Base-by-base conservation (phyloP, 305 asterid species). In the Fraxinus ornus region DNA sequence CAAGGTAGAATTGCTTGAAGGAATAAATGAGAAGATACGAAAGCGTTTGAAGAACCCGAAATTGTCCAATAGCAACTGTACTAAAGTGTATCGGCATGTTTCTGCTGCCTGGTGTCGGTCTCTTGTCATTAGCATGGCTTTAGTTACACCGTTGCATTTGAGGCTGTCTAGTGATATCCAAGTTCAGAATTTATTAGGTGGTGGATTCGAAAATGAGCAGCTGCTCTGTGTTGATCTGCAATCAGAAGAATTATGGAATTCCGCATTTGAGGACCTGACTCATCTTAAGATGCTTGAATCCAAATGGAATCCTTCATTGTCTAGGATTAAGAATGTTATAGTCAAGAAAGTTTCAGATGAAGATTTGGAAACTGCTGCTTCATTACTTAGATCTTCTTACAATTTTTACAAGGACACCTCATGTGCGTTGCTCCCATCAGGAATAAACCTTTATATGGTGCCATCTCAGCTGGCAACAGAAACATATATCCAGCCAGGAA, bases 51-150 rank as follows among this genome's bases (percentile, higher is more conserved):
- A 96, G 97, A 96, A 96, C 90, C 98, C 98, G 44, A 94, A 96
- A 88, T 84, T 94, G 90, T 92, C 99, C 3, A 94, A 90, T 79
- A 90, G 97, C 82, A 88, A 87, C 90, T 88, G 87, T 28, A 92
- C 97, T 41, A 93, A 89, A 90, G 93, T 94, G 78, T 93, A 93
- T 77, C 93, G 92, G 85, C 97, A 89, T 77, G 97, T 96, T 78
- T 96, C 97, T 70, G 91, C 96, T 82, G 98, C 99, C 86, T 96
- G 99, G 99, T 96, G 99, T 84, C 90, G 98, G 85, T 91, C 98
- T 78, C 98, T 96, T 37, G 99, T 96, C 80, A 91, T 96, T 57
- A 93, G 93, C 91, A 92, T 96, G 99, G 98, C 96, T 68, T 81
- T 92, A 82, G 86, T 94, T 75, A 96, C 98, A 39, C 99, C 99